Evolutionary conservation across 805 yeast genomes (phyloP).

Genomic region (Monosporozyma yasuniensis): DNA sequence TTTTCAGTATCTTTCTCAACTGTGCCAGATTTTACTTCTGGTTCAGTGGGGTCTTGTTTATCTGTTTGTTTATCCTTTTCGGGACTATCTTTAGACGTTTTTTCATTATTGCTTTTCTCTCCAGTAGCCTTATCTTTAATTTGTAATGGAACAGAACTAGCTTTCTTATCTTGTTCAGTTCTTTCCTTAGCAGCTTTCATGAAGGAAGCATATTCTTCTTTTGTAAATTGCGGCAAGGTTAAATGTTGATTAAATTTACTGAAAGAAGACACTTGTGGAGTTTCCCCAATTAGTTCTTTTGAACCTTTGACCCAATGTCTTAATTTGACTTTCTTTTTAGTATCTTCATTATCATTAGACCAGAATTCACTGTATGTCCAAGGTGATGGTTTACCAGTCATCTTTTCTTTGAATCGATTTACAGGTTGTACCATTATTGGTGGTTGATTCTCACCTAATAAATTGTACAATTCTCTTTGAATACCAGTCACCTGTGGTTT

Average conservation of each 20-base stretch:
- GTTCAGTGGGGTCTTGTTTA: neutral
- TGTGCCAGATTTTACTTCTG: neutral
- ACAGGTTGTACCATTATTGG: slow-evolving; percentile 52
- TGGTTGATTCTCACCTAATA: slow-evolving; percentile 88
- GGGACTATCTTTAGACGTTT: slow-evolving; percentile 1
- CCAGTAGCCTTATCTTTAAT: neutral
- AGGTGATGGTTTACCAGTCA: slow-evolving; percentile 61
- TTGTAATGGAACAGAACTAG: neutral
- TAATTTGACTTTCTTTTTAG: slow-evolving; percentile 43
- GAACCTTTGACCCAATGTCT: slow-evolving; percentile 86
- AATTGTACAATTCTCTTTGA: slow-evolving; percentile 80
- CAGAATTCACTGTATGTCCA: slow-evolving; percentile 66
- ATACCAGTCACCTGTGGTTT: slow-evolving; percentile 48
- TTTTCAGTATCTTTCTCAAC: slow-evolving; percentile 21
- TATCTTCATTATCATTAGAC: slow-evolving; percentile 36
- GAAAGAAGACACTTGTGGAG: slow-evolving; percentile 42
- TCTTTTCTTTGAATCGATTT: slow-evolving; percentile 51
- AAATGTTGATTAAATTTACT: slow-evolving; percentile 64
- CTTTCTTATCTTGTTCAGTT: neutral
- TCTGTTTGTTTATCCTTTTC: neutral
- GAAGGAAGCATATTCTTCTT: slow-evolving; percentile 49
- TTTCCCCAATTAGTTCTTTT: slow-evolving; percentile 33
- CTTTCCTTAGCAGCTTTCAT: slow-evolving; percentile 34
- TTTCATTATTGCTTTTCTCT: slow-evolving; percentile 6
- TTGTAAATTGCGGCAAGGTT: slow-evolving; percentile 59